Percentiles rank a stretch among this genome's conserved stretches.
These are phyloP conservation scores for Cryptosporidium canis DNA, from an alignment of 169 alveolate genomes.

Conservation along the genomic window DNA sequence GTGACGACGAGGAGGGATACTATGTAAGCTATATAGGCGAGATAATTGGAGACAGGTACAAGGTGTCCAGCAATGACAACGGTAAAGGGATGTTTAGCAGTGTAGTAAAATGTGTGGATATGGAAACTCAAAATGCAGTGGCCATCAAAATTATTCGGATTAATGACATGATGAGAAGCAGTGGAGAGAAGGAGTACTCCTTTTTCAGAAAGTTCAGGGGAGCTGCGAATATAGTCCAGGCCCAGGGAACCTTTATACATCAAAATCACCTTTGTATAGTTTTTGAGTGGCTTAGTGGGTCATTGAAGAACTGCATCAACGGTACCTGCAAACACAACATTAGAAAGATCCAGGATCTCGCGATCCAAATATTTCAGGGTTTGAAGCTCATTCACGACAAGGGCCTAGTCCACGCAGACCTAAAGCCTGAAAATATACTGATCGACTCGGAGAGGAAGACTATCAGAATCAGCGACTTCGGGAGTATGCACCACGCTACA, in stretches of 20 bases:
- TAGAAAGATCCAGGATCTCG: background rate
- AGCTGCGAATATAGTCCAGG: slow-evolving; percentile 86
- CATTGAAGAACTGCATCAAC: slow-evolving; percentile 82
- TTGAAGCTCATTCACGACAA: slow-evolving; percentile 44
- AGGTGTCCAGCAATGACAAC: slow-evolving; percentile 81
- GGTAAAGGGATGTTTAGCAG: slow-evolving; percentile 90
- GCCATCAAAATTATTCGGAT: slow-evolving; percentile 87
- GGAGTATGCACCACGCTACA: slow-evolving; percentile 90
- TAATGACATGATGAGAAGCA: slow-evolving; percentile 90
- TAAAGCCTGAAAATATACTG: slow-evolving; percentile 96
- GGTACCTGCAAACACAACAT: slow-evolving; percentile 9
- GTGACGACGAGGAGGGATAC: slow-evolving; percentile 70
- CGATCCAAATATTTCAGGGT: slow-evolving; percentile 39
- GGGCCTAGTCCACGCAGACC: slow-evolving; percentile 37
- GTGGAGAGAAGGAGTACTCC: slow-evolving; percentile 91
- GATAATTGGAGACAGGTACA: slow-evolving; percentile 84
- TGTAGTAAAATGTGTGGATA: slow-evolving; percentile 83
- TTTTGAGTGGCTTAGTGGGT: slow-evolving; percentile 91
- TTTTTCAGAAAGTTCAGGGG: slow-evolving; percentile 83
- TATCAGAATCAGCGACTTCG: slow-evolving; percentile 96
- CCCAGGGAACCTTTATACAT: slow-evolving; percentile 81
- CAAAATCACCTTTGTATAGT: slow-evolving; percentile 90
- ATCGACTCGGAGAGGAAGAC: slow-evolving; percentile 85
- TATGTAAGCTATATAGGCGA: slow-evolving; percentile 82
- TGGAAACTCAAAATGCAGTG: slow-evolving; percentile 76